Evolutionary conservation across 2,329 filamentous ascomycete species (phyloP), one percentile per base, ranked within the genome.

Genomic region (Pestalotiopsis fici): DNA sequence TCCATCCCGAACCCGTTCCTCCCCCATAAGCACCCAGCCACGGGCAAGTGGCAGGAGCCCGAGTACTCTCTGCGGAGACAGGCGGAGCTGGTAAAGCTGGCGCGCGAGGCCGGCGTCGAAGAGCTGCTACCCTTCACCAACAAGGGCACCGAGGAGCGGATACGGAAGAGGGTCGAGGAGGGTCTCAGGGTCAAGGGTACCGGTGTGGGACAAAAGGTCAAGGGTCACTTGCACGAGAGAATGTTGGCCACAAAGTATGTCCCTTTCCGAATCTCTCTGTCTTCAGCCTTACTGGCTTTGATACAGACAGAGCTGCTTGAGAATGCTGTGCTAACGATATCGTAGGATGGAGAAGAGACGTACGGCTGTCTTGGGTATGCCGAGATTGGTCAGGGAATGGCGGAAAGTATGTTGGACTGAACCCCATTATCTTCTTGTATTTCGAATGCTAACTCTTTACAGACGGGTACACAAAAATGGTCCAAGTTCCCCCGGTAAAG

Each of bases 281-380:
- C 25, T 60, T 1, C 23, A 6, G 55, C 37, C 18, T 59, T 54
- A 18, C 55, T 12, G 13, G 23, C 55, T 15, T 21, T 15, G 18
- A 1, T 11, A n/a, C 15, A 2, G 28, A 6, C 35, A 65, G 43
- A 56, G 57, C 11, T 18, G 13, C 13, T 3, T 23, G 27, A 50
- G 28, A 43, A n/a, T 60, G 12, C 12, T 35, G 61, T 21, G 35
- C 59, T 62, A 31, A 62, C 21, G 7, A 62, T 50, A 15, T 7
- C 43, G 69, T 76, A 92, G 91, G 81, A 88, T 98, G 87, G 94
- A 97, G 79, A 90, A 93, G 83, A 90, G 94, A 82, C 92, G 92
- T 86, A 88, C 93, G 80, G 96, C 96, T 68, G 98, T 98, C 93
- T 81, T 97, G 83, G 90, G 91, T 68, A 99, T 99, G 96, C 94